Percentiles rank a stretch among this genome's conserved stretches.
phyloP scores from a whole-genome alignment of 805 yeast genomes.

The Teunomyces barrocoloradensis region DNA sequence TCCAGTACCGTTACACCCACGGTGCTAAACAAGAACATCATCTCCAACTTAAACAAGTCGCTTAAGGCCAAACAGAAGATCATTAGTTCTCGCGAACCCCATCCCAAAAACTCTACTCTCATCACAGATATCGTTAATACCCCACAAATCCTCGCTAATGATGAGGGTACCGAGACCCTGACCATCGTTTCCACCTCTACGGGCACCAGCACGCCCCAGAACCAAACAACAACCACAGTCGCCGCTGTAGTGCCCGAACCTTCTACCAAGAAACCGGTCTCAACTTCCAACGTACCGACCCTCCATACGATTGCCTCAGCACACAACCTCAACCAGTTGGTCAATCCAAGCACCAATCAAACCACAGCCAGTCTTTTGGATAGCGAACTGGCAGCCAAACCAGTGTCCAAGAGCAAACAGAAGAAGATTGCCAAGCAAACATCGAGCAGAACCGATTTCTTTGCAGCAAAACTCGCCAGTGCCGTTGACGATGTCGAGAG shows the following conservation, averaged over 20 bases:
- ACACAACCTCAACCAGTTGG: not conserved
- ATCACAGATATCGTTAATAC: constrained; percentile 37
- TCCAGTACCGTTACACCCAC: constrained; percentile 1
- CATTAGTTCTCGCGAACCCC: constrained; percentile 35
- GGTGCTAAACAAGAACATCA: constrained; percentile 25
- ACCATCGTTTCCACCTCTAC: not conserved
- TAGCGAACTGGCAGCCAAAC: not conserved
- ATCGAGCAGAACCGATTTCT: constrained; percentile 83
- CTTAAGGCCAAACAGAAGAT: constrained; percentile 42
- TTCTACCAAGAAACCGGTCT: not conserved
- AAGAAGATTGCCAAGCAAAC: constrained; percentile 44
- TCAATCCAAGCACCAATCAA: not conserved
- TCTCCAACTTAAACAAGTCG: constrained; percentile 42
- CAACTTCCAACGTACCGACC: not conserved
- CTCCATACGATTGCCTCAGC: not conserved
- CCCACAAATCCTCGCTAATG: constrained; percentile 23
- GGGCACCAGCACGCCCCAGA: not conserved
- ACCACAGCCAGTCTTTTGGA: not conserved
- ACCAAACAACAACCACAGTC: constrained; percentile 4
- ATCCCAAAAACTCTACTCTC: constrained; percentile 32
- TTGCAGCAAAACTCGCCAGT: constrained; percentile 91
- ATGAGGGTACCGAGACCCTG: not conserved
- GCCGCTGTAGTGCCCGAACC: not conserved
- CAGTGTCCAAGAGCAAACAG: constrained; percentile 15
- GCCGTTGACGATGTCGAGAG: constrained; percentile 89